Evolutionary conservation across 441 rosid genomes (phyloP).

Genomic region (Mallotus japonicus): DNA sequence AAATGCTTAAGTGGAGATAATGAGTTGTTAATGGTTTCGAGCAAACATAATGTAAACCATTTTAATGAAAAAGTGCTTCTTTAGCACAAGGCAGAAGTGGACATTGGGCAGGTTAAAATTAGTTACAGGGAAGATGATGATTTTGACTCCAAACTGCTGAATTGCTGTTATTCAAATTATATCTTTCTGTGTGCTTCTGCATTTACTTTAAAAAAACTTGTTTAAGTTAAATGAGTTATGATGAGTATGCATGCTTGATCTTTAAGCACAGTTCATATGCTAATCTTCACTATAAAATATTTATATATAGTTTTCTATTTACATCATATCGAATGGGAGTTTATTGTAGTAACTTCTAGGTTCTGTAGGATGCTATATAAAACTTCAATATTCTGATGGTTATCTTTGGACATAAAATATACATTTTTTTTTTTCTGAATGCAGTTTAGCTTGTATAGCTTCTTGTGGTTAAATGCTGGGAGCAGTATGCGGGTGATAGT

Average conservation of each 20-base stretch:
- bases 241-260: background rate
- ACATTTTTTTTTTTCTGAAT: conserved; percentile 14
- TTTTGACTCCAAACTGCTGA: background rate
- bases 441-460: conserved; percentile 45
- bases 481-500: conserved; percentile 86
- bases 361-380: conserved; percentile 7
- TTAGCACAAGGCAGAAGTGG: background rate
- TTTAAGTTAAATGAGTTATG: background rate
- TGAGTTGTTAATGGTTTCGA: background rate
- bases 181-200: background rate
- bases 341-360: conserved; percentile 10
- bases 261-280: background rate
- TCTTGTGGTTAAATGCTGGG: conserved; percentile 53
- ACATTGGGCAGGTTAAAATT: background rate
- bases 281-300: background rate
- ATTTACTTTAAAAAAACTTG: background rate
- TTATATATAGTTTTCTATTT: background rate
- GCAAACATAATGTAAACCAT: background rate
- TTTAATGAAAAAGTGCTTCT: background rate
- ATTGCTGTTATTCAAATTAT: background rate
- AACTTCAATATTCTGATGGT: background rate
- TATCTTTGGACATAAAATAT: conserved; percentile 9
- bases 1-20: background rate
- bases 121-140: background rate
- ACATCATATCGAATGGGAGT: conserved; percentile 10